Conservation (phyloP, 116 monocot genomes). For the Dioscorea cayenensis region DNA sequence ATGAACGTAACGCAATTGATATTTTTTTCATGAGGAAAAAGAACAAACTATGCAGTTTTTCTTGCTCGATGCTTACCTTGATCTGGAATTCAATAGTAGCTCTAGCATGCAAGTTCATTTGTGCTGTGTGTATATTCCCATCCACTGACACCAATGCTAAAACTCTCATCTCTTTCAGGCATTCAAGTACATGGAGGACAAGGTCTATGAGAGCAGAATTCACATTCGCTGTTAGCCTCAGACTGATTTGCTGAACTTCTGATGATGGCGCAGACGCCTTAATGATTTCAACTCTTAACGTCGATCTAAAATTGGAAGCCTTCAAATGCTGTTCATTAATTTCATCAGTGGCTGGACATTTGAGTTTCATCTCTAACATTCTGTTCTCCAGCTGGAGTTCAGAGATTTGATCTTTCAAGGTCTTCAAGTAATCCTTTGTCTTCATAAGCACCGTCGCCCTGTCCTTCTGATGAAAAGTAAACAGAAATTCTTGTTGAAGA, state of each 20-base stretch:
- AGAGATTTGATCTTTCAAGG: slow-evolving; percentile 43
- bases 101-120: slow-evolving; percentile 1
- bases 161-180: slow-evolving; percentile 32
- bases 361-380: slow-evolving; percentile 29
- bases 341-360: neutral
- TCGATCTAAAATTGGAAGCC: slow-evolving; percentile 17
- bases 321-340: neutral
- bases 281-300: slow-evolving; percentile 22
- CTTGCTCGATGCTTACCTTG: slow-evolving; percentile 9
- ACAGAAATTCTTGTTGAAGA: no score
- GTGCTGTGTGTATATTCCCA: slow-evolving; percentile 7
- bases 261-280: slow-evolving; percentile 16
- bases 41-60: neutral
- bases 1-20: no score
- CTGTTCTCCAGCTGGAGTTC: slow-evolving; percentile 65
- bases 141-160: slow-evolving; percentile 41
- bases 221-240: slow-evolving; percentile 21
- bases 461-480: slow-evolving; percentile 46
- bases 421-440: slow-evolving; percentile 46
- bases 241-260: slow-evolving; percentile 18
- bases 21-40: neutral
- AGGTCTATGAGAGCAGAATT: slow-evolving; percentile 42
- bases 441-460: slow-evolving; percentile 60
- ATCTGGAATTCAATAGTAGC: slow-evolving; percentile 12
- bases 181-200: slow-evolving; percentile 28